Conservation (phyloP, 1,139 yeast genomes). For the Wickerhamomyces sp. region DNA sequence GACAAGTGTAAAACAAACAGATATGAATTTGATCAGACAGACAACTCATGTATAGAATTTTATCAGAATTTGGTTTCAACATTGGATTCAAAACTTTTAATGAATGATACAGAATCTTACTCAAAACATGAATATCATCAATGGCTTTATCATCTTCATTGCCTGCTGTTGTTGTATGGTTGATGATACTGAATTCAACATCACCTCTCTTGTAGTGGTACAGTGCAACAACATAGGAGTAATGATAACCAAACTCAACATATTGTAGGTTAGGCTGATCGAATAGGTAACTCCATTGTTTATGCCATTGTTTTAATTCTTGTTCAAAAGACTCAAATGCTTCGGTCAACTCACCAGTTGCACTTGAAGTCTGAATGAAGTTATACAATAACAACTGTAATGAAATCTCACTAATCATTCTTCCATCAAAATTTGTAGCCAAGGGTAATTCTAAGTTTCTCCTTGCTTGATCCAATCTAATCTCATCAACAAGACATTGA, state of each 20-base stretch:
- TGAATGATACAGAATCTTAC: conserved; percentile 27
- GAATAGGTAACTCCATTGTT: conserved; percentile 68
- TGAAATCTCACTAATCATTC: conserved; percentile 78
- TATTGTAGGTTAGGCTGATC: conserved; percentile 74
- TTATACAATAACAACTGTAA: conserved; percentile 59
- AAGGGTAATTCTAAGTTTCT: conserved; percentile 55
- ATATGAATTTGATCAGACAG: conserved; percentile 46
- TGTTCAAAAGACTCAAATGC: conserved; percentile 28
- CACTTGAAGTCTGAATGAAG: conserved; percentile 41
- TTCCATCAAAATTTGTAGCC: conserved; percentile 76
- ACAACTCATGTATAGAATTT: conserved; percentile 40
- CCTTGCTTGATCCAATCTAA: conserved; percentile 57
- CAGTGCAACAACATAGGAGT: conserved; percentile 50
- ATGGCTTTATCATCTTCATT: conserved; percentile 10
- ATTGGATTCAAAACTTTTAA: conserved; percentile 30
- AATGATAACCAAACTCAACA: conserved; percentile 70
- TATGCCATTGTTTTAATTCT: conserved; percentile 53
- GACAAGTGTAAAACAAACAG: conserved; percentile 35
- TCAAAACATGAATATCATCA: conserved; percentile 17
- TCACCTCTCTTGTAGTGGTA: conserved; percentile 29
- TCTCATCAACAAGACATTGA: conserved; percentile 67
- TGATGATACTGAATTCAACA: not conserved
- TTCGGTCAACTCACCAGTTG: conserved; percentile 19
- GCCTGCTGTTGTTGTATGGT: conserved; percentile 5
- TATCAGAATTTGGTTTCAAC: conserved; percentile 34